Evolutionary conservation across 495 filamentous ascomycete species (phyloP).

Genomic region (Hypoxylon cercidicola): DNA sequence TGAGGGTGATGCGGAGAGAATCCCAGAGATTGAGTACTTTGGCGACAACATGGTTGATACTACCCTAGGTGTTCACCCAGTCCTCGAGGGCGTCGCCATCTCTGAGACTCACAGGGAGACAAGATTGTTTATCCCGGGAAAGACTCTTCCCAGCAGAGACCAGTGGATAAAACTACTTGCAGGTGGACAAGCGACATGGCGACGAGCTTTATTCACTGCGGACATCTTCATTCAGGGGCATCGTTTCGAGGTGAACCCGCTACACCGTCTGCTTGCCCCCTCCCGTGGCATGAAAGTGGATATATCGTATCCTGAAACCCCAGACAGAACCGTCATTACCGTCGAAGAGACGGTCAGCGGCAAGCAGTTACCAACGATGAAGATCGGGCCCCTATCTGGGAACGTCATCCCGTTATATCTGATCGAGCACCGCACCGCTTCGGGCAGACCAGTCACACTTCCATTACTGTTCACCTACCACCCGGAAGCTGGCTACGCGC

Average conservation of each 20-base stretch:
- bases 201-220: constrained; percentile 81
- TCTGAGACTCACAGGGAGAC: constrained; percentile 71
- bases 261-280: constrained; percentile 80
- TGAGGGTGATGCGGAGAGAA: constrained; percentile 66
- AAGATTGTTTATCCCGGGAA: constrained; percentile 67
- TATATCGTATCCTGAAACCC: constrained; percentile 71
- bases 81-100: constrained; percentile 75
- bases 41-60: constrained; percentile 72
- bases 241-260: constrained; percentile 85
- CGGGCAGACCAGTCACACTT: constrained; percentile 71
- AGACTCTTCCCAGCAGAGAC: constrained; percentile 70
- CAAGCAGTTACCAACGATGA: constrained; percentile 71
- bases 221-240: constrained; percentile 86
- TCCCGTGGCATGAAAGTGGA: constrained; percentile 79
- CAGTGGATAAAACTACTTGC: constrained; percentile 83
- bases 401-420: constrained; percentile 76
- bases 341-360: constrained; percentile 61
- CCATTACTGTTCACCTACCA: constrained; percentile 82
- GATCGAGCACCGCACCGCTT: constrained; percentile 78
- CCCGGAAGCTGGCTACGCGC: constrained; percentile 85
- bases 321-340: constrained; percentile 73
- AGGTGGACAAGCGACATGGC: constrained; percentile 78
- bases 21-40: constrained; percentile 86
- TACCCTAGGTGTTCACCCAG: constrained; percentile 52
- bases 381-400: constrained; percentile 70